phyloP scores from a whole-genome alignment of 73 alveolate species.

The Paramecium caudatum region DNA sequence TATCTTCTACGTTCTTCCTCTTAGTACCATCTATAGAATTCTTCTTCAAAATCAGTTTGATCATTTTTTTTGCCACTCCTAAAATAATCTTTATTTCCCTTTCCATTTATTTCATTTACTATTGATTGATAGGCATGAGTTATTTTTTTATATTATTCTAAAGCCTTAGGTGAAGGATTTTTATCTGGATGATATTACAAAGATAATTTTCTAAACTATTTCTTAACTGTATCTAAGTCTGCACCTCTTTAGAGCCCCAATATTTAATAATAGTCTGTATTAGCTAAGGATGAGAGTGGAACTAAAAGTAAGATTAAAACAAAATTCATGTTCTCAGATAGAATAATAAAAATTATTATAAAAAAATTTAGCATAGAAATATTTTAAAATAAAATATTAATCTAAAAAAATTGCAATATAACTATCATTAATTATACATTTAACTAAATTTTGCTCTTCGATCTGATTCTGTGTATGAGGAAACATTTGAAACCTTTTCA shows the following conservation, averaged over 20 bases:
- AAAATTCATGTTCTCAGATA: no score
- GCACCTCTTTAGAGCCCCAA: conserved; percentile 81
- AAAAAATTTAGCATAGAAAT: no score
- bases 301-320: no score
- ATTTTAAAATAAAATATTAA: no score
- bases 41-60: no score
- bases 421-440: conserved; percentile 3
- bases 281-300: no score
- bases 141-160: conserved; percentile 83
- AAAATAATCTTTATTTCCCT: not conserved
- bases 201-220: conserved; percentile 83
- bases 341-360: no score
- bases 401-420: no score
- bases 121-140: conserved; percentile 72
- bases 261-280: conserved; percentile 81
- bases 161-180: conserved; percentile 80
- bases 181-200: conserved; percentile 92
- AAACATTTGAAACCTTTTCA: conserved; percentile 52
- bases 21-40: no score
- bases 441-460: conserved; percentile 21
- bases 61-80: no score
- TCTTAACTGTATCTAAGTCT: conserved; percentile 76
- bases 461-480: conserved; percentile 58
- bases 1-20: no score
- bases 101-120: conserved; percentile 45